Evolutionary conservation across 78 protist species (phyloP).

Genomic region (Guillardia theta): DNA sequence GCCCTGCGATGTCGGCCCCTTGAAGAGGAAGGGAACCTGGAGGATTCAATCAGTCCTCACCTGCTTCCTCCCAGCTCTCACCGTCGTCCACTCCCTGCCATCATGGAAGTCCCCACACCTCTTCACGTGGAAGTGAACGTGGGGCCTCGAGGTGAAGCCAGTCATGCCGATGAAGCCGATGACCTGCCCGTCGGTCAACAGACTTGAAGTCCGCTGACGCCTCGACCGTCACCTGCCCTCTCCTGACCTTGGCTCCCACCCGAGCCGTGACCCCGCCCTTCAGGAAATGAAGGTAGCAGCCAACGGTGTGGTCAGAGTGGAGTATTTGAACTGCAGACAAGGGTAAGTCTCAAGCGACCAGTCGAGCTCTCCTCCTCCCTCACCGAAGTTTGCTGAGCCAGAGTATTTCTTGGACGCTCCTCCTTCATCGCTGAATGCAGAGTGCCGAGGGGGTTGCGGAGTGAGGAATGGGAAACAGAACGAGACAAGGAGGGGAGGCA

Average conservation of each 20-base stretch:
- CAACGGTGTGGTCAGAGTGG: neutral
- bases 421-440: neutral
- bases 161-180: neutral
- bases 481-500: neutral
- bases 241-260: neutral
- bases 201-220: too few relatives aligned
- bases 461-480: neutral
- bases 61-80: too few relatives aligned
- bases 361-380: too few relatives aligned
- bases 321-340: neutral
- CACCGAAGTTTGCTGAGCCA: neutral
- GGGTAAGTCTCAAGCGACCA: too few relatives aligned
- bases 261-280: neutral
- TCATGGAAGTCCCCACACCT: neutral
- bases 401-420: neutral
- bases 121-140: slow-evolving; percentile 14
- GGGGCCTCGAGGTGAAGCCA: slow-evolving; percentile 5
- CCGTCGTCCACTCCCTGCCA: neutral
- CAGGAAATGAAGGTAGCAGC: slow-evolving; percentile 24
- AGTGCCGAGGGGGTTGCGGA: neutral
- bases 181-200: neutral
- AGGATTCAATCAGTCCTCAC: too few relatives aligned
- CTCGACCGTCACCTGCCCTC: too few relatives aligned
- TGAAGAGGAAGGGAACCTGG: neutral
- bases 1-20: neutral